Conservation (phyloP, 2,329 filamentous ascomycete genomes). For the Ophiosphaerella herpotricha region DNA sequence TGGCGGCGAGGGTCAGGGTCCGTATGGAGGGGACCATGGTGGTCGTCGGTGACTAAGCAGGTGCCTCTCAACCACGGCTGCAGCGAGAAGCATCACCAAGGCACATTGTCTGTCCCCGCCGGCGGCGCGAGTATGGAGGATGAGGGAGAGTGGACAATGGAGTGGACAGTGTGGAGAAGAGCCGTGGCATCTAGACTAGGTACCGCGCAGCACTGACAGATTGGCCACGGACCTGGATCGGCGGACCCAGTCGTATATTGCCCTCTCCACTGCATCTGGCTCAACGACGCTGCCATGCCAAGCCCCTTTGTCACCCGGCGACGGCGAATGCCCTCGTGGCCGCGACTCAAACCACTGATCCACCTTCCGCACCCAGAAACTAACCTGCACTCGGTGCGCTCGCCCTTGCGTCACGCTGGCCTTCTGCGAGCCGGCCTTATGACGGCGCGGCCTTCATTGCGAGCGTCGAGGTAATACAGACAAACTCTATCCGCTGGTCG, state of each 20-base stretch:
- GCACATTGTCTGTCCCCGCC: slow-evolving; percentile 25
- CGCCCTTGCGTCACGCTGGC: too few species aligned
- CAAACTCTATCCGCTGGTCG: too few species aligned
- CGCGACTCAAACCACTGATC: slow-evolving; percentile 6
- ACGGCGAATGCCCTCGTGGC: slow-evolving; percentile 7
- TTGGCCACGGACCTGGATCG: slow-evolving; percentile 24
- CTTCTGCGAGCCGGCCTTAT: too few species aligned
- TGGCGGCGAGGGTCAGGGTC: slow-evolving; percentile 19
- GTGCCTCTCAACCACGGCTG: slow-evolving; percentile 28
- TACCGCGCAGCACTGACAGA: slow-evolving; percentile 11
- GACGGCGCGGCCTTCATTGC: too few species aligned
- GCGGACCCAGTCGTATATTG: slow-evolving; percentile 31
- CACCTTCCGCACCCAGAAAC: neutral
- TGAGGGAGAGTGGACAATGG: too few species aligned
- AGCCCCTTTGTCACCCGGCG: neutral
- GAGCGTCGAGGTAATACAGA: too few species aligned
- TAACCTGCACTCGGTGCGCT: neutral
- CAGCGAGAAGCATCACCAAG: slow-evolving; percentile 31
- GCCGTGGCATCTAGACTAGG: neutral
- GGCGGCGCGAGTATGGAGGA: slow-evolving; percentile 15
- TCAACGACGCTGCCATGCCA: too few species aligned
- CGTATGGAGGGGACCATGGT: slow-evolving; percentile 27
- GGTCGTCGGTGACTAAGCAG: slow-evolving; percentile 25
- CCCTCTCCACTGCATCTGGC: neutral
- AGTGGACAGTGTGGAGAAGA: slow-evolving; percentile 19